Evolutionary conservation across 2,329 filamentous ascomycete genomes (phyloP), one percentile per base, ranked within the genome.

Genomic region (Graphilbum ipis-grandicollis): DNA sequence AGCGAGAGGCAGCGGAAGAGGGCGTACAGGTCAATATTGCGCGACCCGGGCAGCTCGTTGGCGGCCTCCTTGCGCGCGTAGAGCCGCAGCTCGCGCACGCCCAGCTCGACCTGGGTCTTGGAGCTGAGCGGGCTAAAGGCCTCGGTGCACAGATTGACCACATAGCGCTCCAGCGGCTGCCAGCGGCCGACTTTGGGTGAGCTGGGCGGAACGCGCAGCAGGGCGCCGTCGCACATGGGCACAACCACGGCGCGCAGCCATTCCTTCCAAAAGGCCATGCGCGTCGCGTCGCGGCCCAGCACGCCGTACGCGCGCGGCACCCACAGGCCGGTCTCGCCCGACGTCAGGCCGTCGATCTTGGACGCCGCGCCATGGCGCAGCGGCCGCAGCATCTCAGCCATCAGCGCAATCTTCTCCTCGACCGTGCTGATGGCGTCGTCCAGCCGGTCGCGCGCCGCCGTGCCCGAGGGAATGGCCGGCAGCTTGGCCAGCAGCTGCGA

Each of bases 231-330:
- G 1, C 77, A 85, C 90, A 96, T 98, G 21, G 90, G 90, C 18
- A 93, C 83, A n/a, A 90, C 66, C 9, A 96, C 71, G 7, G 88
- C 86, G 56, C 84, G 79, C 34, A 98, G 68, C 90, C 90, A 98
- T 54, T 98, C 90, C 56, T 96, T 96, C 86, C 88, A 98, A 58
- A 98, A 96, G 23, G 75, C 73, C 44, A 86, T 85, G 58, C 92
- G 71, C 41, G 75, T 78, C 12, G 68, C 66, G 52, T 98, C 90
- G 43, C 82, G 71, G 25, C 90, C 90, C 43, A 98, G 65, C 43
- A 98, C 78, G 40, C 90, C 90, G 52, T 93, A 98, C 1, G 88
- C 85, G 44, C 90, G 71, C 15, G 90, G 90, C 35, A 84, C 85
- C 90, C 90, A 98, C 41, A 96, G 75, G 2, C 88, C 90, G 37